A percentile compares a stretch with the other conserved stretches of the same genome.
phyloP scores from a whole-genome alignment of 345 rosid genomes.

The Euphorbia pulcherrima region DNA sequence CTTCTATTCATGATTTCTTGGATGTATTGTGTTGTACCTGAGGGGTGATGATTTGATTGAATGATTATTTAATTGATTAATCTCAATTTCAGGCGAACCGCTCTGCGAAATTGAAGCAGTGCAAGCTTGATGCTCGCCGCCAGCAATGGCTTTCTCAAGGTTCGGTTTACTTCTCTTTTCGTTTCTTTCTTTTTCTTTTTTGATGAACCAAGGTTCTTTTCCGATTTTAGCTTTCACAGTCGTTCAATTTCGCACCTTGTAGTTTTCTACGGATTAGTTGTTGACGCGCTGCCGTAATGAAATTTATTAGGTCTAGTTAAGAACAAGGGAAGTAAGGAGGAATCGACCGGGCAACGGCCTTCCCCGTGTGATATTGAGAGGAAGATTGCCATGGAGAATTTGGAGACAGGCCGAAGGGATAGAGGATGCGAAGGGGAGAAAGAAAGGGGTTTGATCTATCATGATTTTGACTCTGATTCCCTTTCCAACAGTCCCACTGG shows the following conservation, averaged over 20 bases:
- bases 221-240: no score
- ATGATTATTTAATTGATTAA: conserved; percentile 4
- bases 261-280: conserved; percentile 17
- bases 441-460: conserved; percentile 35
- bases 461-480: conserved; percentile 53
- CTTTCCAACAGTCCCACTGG: conserved; percentile 55
- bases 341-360: conserved; percentile 14
- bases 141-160: conserved; percentile 99
- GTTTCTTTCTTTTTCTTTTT: no score
- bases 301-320: conserved; percentile 41
- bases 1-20: not conserved
- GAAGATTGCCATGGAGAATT: conserved; percentile 38
- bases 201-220: no score
- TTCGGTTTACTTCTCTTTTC: conserved; percentile 1
- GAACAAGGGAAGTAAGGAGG: conserved; percentile 54
- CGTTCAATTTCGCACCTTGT: conserved; percentile 9
- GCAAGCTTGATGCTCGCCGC: conserved; percentile 88
- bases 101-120: conserved; percentile 90
- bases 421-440: conserved; percentile 32
- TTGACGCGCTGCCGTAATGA: not conserved
- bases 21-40: not conserved
- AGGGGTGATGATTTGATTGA: no score
- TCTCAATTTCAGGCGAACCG: conserved; percentile 53
- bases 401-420: conserved; percentile 27
- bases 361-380: conserved; percentile 24